These are phyloP conservation scores for Kwoniella mangroviensis DNA, from an alignment of 768 basidiomycete genomes.

Conservation along the genomic window DNA sequence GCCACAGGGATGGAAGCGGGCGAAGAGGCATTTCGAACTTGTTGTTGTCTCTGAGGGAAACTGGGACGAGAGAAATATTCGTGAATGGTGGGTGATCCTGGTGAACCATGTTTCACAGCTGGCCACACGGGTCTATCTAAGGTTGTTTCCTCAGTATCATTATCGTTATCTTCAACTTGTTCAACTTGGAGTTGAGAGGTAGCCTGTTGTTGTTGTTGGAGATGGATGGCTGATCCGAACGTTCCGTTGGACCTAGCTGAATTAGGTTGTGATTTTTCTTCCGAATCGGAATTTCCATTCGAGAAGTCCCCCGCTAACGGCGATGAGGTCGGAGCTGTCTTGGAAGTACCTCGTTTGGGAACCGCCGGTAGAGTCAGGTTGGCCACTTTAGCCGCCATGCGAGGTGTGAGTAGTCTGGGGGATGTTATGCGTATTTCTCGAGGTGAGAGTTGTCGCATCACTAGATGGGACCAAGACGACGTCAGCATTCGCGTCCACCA, in stretches of 20 bases:
- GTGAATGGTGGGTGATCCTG: constrained; percentile 20
- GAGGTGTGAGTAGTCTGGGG: constrained; percentile 42
- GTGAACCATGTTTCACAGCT: constrained; percentile 19
- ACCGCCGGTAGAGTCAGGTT: constrained; percentile 20
- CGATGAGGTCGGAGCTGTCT: constrained; percentile 20
- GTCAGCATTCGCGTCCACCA: neutral
- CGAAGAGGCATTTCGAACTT: constrained; percentile 16
- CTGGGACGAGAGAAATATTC: constrained; percentile 20
- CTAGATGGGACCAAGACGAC: constrained; percentile 24
- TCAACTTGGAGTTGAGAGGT: neutral
- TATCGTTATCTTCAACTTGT: neutral
- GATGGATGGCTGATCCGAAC: neutral
- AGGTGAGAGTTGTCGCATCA: constrained; percentile 54
- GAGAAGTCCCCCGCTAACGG: constrained; percentile 21
- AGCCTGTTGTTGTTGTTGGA: neutral
- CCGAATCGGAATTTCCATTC: neutral
- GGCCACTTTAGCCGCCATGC: constrained; percentile 45
- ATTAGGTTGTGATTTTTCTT: constrained; percentile 5
- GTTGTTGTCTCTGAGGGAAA: constrained; percentile 7
- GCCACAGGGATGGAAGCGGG: constrained; percentile 31
- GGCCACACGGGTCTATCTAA: constrained; percentile 18
- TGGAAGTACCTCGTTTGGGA: constrained; percentile 15
- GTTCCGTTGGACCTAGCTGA: constrained; percentile 12
- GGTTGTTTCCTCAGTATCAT: neutral
- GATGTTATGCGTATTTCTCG: constrained; percentile 54